Evolutionary conservation across 106 monocot genomes (phyloP).

Genomic region (Dioscorea dumetorum): DNA sequence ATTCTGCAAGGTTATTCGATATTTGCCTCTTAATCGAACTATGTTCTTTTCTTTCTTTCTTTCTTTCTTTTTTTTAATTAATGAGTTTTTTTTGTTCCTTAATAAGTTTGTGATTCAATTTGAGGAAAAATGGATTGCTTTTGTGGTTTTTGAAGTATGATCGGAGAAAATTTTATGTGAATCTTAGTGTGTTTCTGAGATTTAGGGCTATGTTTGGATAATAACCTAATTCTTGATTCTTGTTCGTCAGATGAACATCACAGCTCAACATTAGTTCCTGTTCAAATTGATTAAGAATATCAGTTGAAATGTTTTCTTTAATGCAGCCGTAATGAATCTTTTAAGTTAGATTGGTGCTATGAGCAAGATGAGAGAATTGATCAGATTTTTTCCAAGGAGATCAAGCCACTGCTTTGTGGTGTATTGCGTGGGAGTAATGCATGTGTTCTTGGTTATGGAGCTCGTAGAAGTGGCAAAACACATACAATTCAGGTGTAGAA

Average conservation of each 20-base stretch:
- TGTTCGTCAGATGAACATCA: background rate
- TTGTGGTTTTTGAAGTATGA: background rate
- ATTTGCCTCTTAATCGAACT: too few species aligned
- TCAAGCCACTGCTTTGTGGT: constrained; percentile 44
- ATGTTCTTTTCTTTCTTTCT: background rate
- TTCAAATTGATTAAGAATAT: background rate
- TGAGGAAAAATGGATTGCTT: background rate
- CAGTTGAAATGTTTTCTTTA: background rate
- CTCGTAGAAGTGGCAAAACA: constrained; percentile 60
- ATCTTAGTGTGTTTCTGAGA: background rate
- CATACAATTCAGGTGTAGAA: constrained; percentile 34
- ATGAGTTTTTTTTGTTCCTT: background rate
- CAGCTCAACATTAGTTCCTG: background rate
- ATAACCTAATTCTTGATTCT: background rate
- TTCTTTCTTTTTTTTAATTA: background rate
- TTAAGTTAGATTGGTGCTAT: constrained; percentile 62
- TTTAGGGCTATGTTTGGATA: background rate
- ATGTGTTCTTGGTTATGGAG: constrained; percentile 62
- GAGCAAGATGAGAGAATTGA: constrained; percentile 24
- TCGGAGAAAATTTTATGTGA: background rate
- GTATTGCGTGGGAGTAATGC: constrained; percentile 29
- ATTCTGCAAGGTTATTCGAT: background rate
- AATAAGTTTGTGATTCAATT: background rate
- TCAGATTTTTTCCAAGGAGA: constrained; percentile 36
- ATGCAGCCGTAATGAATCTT: constrained; percentile 19